Evolutionary conservation across 1,284 basidiomycete genomes (phyloP).

Genomic region (Apiotrichum montevideense): DNA sequence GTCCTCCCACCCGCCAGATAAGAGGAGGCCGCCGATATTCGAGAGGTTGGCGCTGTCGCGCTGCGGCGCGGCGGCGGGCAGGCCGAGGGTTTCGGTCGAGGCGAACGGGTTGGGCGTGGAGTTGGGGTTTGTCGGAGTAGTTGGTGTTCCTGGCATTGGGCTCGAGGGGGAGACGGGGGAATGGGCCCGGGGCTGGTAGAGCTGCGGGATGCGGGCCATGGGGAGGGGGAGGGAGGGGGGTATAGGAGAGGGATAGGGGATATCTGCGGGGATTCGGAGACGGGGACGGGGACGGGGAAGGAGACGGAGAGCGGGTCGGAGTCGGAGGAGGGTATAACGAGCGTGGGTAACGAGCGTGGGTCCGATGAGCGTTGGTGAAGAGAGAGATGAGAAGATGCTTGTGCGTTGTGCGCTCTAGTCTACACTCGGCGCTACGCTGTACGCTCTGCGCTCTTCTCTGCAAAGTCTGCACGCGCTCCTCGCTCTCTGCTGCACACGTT

Average conservation of each 20-base stretch:
- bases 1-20: not conserved
- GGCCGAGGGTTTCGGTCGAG: not conserved
- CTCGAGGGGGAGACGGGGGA: not conserved
- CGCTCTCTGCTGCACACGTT: too few species aligned
- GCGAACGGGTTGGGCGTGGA: conserved; percentile 4
- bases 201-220: conserved; percentile 15
- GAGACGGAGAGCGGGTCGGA: not conserved
- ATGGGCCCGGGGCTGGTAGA: conserved; percentile 2
- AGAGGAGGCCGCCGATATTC: conserved; percentile 15
- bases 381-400: too few species aligned
- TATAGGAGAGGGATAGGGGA: not conserved
- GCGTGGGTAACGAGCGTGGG: not conserved
- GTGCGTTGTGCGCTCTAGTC: too few species aligned
- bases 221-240: not conserved
- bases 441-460: too few species aligned
- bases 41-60: conserved; percentile 12
- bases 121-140: not conserved
- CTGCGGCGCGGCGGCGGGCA: not conserved
- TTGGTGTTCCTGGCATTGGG: not conserved
- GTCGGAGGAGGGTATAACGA: not conserved
- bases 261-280: not conserved
- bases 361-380: too few species aligned
- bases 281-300: not conserved
- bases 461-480: too few species aligned
- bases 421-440: too few species aligned